Conservation (phyloP, 257 asterid species). For the Solanum pinnatisectum region DNA sequence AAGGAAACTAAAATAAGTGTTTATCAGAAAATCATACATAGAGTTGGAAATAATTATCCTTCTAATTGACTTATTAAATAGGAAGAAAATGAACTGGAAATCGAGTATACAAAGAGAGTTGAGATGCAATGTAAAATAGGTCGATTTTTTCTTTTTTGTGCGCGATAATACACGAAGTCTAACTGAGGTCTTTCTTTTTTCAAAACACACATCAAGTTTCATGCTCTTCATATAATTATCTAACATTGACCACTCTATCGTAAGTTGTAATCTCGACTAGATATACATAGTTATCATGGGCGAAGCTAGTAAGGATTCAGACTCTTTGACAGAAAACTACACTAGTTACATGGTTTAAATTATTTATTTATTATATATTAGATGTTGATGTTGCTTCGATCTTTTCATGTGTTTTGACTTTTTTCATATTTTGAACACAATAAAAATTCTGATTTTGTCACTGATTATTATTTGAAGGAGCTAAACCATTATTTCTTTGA, state of each 20-base stretch:
- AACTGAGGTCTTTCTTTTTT: neutral
- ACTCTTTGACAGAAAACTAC: too few species aligned
- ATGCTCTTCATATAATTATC: neutral
- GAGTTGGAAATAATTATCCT: neutral
- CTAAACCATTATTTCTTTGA: neutral
- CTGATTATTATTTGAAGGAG: neutral
- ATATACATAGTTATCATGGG: neutral
- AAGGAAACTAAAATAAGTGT: neutral
- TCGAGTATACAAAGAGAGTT: neutral
- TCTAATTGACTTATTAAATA: neutral
- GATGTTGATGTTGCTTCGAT: accelerated
- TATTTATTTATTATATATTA: too few species aligned
- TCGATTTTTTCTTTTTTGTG: neutral
- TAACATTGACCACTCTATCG: neutral
- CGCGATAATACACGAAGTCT: neutral
- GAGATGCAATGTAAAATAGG: neutral
- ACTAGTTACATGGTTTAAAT: too few species aligned
- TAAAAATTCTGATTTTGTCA: accelerated
- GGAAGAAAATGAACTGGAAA: neutral
- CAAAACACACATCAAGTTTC: neutral
- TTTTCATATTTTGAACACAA: too few species aligned
- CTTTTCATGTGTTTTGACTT: too few species aligned
- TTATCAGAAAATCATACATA: neutral
- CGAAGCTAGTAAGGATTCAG: too few species aligned
- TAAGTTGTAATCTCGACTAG: neutral